Evolutionary conservation across 2,329 filamentous ascomycete genomes (phyloP), one percentile per base, ranked within the genome.

Genomic region (Coniochaeta ligniaria): DNA sequence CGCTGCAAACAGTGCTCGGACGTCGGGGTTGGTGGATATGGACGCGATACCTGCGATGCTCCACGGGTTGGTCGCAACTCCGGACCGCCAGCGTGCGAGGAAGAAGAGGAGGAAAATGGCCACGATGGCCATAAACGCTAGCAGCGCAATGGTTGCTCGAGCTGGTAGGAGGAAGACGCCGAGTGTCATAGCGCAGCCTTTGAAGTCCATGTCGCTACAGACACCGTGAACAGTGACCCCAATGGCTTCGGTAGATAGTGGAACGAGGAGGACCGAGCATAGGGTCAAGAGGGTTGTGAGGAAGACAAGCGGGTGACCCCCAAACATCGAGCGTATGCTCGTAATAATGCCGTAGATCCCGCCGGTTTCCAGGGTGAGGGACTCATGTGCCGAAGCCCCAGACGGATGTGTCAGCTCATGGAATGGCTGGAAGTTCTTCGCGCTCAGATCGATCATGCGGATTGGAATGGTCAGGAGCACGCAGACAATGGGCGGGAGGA

Each of bases 391-490:
- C 0, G 62, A 31, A 2, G 68, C 69, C 1, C 75, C 74, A 8
- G 57, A 64, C 1, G 64, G 63, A 36, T 67, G 66, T 6, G 71
- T 68, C 11, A 77, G 67, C 56, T 72, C 72, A 63, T 75, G 72
- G 68, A 71, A 76, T 0, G 75, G 74, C 63, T 76, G 73, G 58
- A 76, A 74, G 50, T 75, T 70, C 59, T 72, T 71, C 12, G 74
- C 72, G 12, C 67, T 72, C 56, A 70, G 71, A 59, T 74, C 71
- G 9, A 77, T 62, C 41, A 77, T 70, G 12, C 72, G 70, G 56
- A 75, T 70, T 0, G 73, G 72, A n/a, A 76, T 70, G 12, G 67
- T 72, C 31, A 75, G 64, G 1, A 69, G 24, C 17, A 73, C 70
- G 16, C 71, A 69, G 4, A 75, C 57, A 2, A 77, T 65, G 0